These are phyloP conservation scores for Vachellia pachyceras DNA, from an alignment of 306 rosid genomes.

Conservation along the genomic window DNA sequence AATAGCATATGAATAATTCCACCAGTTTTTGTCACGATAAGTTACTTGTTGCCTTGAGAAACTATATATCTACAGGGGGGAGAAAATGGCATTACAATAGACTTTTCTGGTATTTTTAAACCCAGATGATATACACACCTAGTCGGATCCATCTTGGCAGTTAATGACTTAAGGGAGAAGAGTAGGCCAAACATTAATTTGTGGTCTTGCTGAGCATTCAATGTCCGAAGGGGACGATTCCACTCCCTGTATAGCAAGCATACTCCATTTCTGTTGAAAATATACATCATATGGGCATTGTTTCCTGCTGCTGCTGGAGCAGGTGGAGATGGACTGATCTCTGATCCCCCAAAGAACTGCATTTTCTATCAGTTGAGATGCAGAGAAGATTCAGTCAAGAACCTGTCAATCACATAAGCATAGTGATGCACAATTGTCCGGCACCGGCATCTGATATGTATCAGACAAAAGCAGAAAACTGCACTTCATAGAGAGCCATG, in stretches of 20 bases:
- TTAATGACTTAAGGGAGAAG: slow-evolving; percentile 90
- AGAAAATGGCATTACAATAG: neutral
- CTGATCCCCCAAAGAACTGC: slow-evolving; percentile 97
- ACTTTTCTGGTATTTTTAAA: neutral
- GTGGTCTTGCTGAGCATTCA: slow-evolving; percentile 89
- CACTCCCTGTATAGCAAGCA: slow-evolving; percentile 94
- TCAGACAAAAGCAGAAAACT: neutral
- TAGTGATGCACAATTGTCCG: slow-evolving; percentile 13
- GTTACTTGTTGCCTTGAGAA: slow-evolving; percentile 19
- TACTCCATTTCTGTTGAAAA: slow-evolving; percentile 86
- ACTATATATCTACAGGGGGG: neutral
- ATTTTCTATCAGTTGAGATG: slow-evolving; percentile 44
- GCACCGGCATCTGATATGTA: neutral
- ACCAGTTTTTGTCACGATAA: slow-evolving; percentile 16
- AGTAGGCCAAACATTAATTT: slow-evolving; percentile 97
- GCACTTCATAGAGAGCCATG: neutral
- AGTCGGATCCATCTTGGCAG: slow-evolving; percentile 96
- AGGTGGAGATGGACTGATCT: slow-evolving; percentile 97
- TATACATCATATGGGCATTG: slow-evolving; percentile 94
- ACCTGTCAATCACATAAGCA: slow-evolving; percentile 29
- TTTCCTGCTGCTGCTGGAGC: slow-evolving; percentile 77
- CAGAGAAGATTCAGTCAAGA: slow-evolving; percentile 49
- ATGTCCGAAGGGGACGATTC: slow-evolving; percentile 90
- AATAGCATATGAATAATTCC: slow-evolving; percentile 18
- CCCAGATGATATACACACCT: slow-evolving; percentile 39